phyloP scores from a whole-genome alignment of 1,284 basidiomycete genomes.

The Vanrija pseudolonga region DNA sequence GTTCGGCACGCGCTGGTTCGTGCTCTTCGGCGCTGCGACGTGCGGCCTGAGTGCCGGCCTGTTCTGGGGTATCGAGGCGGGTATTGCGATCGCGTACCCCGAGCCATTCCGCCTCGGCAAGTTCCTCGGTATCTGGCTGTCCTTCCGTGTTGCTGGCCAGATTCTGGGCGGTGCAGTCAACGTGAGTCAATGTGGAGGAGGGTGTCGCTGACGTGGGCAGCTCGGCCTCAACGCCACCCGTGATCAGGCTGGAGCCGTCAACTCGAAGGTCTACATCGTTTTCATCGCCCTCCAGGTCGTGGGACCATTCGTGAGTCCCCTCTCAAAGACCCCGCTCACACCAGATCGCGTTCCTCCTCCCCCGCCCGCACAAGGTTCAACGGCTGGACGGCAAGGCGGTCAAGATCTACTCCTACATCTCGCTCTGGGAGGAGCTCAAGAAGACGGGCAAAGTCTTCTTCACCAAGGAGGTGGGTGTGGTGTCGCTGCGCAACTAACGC shows the following conservation, averaged over 20 bases:
- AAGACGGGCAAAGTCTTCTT: not conserved
- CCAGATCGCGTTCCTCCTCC: conserved; percentile 5
- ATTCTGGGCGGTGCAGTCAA: conserved; percentile 42
- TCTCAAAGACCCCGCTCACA: not conserved
- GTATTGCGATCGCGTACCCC: conserved; percentile 34
- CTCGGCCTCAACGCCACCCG: conserved; percentile 33
- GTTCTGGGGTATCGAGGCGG: conserved; percentile 30
- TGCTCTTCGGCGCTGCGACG: conserved; percentile 29
- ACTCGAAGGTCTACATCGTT: conserved; percentile 18
- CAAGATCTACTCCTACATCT: conserved; percentile 2
- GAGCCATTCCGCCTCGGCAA: conserved; percentile 26
- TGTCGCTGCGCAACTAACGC: not conserved
- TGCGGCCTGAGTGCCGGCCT: conserved; percentile 38
- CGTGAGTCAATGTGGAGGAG: not conserved
- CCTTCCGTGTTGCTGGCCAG: conserved; percentile 33
- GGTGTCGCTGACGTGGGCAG: no score
- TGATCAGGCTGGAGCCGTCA: conserved; percentile 6
- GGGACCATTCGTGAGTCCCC: conserved; percentile 10
- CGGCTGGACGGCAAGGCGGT: conserved; percentile 1
- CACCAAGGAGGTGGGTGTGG: not conserved
- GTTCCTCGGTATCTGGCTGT: conserved; percentile 37
- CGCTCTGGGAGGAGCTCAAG: not conserved
- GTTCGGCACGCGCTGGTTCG: conserved; percentile 25
- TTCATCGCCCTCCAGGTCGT: conserved; percentile 38
- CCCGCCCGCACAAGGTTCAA: conserved; percentile 4